phyloP scores from a whole-genome alignment of 1,284 basidiomycete genomes.

The Sanghuangporus weigelae region DNA sequence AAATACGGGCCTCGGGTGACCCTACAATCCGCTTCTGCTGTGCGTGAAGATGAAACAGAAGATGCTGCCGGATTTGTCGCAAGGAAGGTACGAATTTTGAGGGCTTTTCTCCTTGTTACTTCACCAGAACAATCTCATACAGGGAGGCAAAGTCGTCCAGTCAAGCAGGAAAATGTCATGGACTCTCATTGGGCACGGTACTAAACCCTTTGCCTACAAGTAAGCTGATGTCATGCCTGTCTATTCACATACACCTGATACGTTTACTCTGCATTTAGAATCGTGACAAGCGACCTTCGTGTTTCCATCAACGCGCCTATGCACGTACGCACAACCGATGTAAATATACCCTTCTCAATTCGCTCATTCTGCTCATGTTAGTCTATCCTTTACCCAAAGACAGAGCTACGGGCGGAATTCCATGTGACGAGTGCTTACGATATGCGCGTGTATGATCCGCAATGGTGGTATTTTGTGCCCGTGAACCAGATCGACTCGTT shows the following conservation, averaged over 20 bases:
- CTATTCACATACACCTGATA: neutral
- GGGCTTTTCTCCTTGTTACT: neutral
- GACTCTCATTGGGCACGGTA: conserved; percentile 6
- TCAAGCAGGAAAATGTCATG: conserved; percentile 8
- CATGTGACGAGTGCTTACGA: conserved; percentile 13
- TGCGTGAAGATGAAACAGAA: neutral
- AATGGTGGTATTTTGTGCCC: conserved; percentile 17
- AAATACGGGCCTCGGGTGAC: conserved; percentile 10
- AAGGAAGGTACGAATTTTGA: conserved; percentile 7
- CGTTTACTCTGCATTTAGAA: neutral
- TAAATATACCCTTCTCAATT: neutral
- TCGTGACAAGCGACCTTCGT: conserved; percentile 10
- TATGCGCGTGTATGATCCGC: conserved; percentile 13
- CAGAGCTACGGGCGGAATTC: conserved; percentile 8
- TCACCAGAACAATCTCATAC: too few species aligned
- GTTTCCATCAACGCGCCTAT: conserved; percentile 14
- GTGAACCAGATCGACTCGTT: conserved; percentile 11
- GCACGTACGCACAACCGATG: conserved; percentile 2
- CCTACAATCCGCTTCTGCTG: conserved; percentile 1
- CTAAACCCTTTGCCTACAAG: conserved; percentile 15
- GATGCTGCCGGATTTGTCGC: conserved; percentile 8
- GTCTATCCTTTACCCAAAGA: conserved; percentile 4
- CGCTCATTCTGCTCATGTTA: neutral
- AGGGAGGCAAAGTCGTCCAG: conserved; percentile 13
- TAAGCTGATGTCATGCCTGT: neutral